phyloP scores from a whole-genome alignment of 805 yeast species.

The Starmerella apis region DNA sequence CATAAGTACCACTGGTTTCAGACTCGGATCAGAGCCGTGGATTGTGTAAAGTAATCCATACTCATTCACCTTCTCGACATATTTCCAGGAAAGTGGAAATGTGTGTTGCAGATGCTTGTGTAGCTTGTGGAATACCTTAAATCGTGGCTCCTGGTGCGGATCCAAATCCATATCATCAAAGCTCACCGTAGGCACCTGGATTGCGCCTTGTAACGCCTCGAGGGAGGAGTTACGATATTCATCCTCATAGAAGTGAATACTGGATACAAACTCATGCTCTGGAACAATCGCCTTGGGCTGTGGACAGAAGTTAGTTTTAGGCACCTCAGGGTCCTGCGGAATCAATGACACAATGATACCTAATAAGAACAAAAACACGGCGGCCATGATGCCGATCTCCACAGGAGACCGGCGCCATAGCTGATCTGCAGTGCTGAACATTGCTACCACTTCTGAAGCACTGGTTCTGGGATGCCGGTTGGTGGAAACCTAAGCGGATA shows the following conservation, averaged over 20 bases:
- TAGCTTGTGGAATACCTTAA: slow-evolving; percentile 38
- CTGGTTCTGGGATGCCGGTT: not conserved
- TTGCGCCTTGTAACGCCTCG: slow-evolving; percentile 38
- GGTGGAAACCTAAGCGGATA: too few relatives aligned
- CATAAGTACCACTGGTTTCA: slow-evolving; percentile 60
- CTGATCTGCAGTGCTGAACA: not conserved
- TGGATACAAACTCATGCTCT: slow-evolving; percentile 1
- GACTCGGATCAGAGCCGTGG: slow-evolving; percentile 41
- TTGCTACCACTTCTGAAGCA: not conserved
- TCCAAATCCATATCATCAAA: slow-evolving; percentile 41
- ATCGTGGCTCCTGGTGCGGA: slow-evolving; percentile 43
- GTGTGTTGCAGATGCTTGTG: slow-evolving; percentile 41
- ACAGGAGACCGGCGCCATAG: slow-evolving; percentile 19
- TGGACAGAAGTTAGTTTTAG: slow-evolving; percentile 21
- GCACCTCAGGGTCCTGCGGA: slow-evolving; percentile 18
- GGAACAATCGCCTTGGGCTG: slow-evolving; percentile 14
- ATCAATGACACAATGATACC: slow-evolving; percentile 19
- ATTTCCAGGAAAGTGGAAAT: slow-evolving; percentile 43
- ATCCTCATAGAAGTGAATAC: slow-evolving; percentile 15
- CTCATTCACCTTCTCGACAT: slow-evolving; percentile 47
- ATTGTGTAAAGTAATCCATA: slow-evolving; percentile 59
- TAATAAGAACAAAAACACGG: slow-evolving; percentile 18
- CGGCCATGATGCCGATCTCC: slow-evolving; percentile 24
- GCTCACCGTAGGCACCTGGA: slow-evolving; percentile 57
- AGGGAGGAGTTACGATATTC: slow-evolving; percentile 19